A percentile compares a stretch with the other conserved stretches of the same genome.
These are phyloP conservation scores for Trichoderma simmonsii DNA, from an alignment of 2,329 filamentous ascomycete species.

Conservation along the genomic window DNA sequence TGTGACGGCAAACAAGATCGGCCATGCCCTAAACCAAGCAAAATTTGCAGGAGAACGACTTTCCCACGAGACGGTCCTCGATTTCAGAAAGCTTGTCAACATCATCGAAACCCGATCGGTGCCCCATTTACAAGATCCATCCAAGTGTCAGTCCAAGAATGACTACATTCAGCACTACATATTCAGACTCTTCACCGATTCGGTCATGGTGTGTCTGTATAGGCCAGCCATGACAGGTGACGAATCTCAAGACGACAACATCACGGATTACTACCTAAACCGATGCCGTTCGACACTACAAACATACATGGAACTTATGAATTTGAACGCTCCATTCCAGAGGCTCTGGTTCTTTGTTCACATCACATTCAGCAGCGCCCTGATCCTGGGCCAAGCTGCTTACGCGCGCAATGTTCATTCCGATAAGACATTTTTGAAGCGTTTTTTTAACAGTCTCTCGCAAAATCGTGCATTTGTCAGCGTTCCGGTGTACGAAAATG, in stretches of 20 bases:
- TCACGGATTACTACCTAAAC: background rate
- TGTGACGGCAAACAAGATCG: conserved; percentile 3
- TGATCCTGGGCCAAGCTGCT: background rate
- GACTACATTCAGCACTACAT: conserved; percentile 8
- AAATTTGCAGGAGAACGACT: background rate
- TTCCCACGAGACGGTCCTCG: background rate
- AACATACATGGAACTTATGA: background rate
- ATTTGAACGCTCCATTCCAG: background rate
- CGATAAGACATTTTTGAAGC: conserved; percentile 1
- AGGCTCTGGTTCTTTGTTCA: conserved; percentile 9
- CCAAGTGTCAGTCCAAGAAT: background rate
- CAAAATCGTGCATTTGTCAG: background rate
- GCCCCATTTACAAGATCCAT: background rate
- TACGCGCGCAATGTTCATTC: background rate
- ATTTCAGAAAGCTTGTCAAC: conserved; percentile 8
- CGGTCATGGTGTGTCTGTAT: background rate
- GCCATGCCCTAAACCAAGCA: background rate
- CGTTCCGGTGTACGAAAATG: conserved; percentile 1
- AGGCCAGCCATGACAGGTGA: background rate
- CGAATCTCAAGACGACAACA: background rate
- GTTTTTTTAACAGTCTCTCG: background rate
- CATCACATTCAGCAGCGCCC: conserved; percentile 5
- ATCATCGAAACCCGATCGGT: conserved; percentile 1
- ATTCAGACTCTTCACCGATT: background rate
- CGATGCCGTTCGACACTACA: conserved; percentile 1